Base-by-base conservation (phyloP, 2,329 filamentous ascomycete genomes). In the Epichloe hybrida region DNA sequence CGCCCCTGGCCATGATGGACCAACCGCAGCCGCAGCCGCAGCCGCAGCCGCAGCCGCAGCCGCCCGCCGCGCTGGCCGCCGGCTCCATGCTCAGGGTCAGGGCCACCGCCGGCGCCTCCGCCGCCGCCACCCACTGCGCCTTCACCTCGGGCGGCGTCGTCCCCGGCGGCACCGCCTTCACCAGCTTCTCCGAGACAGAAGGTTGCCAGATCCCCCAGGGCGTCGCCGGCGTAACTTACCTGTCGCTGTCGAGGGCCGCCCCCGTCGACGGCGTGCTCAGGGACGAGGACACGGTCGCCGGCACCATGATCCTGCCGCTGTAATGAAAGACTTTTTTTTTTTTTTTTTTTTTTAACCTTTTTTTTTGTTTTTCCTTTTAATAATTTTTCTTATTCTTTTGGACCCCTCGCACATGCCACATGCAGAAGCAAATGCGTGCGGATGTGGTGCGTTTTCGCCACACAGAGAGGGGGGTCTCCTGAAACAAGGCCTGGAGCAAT, bases 251-350 rank as follows among this genome's bases (percentile, higher is more conserved):
- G 50, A 84, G 63, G 59, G 62, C 63, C 34, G 71, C 67, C 2
- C 77, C 78, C 17, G 61, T 72, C 34, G 68, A 66, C 21, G 77
- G 76, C 37, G 64, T 71, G 38, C 62, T 83, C 54, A 76, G 73
- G 3, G 81, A 85, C 65, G 76, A 75, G 50, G 80, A 82, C 57
- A 80, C 81, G 46, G 69, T 86, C 56, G 83, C 83, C 57, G 84
- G 81, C 1, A 78, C 79, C 46, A 74, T 80, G 69, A 74, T 79
- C 49, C 67, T 83, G 64, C 67, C 71, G 46, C 63, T 79, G 3
- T 50, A n/a, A 31, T 3, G 1, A 5, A 4, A 23, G 27, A 7
- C 7, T 1, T 11, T 17, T 23, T 31, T 21, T 17, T 48, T 31
- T 38, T 41, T 3, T 9, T 3, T 31, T 31, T 2, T 31, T 31